Evolutionary conservation across 495 filamentous ascomycete species (phyloP), one percentile per base, ranked within the genome.

Genomic region (Tuber aestivum): DNA sequence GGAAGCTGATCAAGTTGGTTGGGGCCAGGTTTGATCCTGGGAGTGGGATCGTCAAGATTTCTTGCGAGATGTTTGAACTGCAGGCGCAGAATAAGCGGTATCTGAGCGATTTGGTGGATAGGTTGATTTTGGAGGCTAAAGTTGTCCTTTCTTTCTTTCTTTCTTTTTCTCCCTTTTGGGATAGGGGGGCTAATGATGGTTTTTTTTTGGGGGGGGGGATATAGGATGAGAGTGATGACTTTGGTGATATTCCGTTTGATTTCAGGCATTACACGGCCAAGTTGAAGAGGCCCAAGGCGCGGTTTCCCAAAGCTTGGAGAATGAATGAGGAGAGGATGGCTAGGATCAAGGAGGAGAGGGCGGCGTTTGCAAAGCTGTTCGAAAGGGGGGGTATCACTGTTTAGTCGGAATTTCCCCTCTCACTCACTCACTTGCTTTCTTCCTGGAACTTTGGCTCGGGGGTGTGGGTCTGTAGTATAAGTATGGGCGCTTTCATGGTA

Each of bases 41-140:
- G 72, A 95, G 88, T 74, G 91, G 93, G 77, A 87, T 93, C 78
- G 88, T 97, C 70, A 92, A 91, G 84, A 97, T 99, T 89, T 93
- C 91, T 80, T 93, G 92, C 85, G 95, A 98, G 85, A 90, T 91
- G 83, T 97, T 93, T 82, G 87, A 91, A 82, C 91, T 92, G 48
- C 90, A 91, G 79, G 94, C 94, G 20, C 95, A 97, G 86, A 99
- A 99, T 86, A 99, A 98, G 86, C 90, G 94, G 10, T 97, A 94
- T 81, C 87, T 99, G 42, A 91, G 90, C 61, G 93, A 97, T 77
- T 70, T 92, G 44, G 88, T 99, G 73, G 86, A 91, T 44, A 88
- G 86, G 32, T 85, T 99, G 79, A 85, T 99, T 50, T 85, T 84
- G 21, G 90, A 94, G 83, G 93, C 93, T 61, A 92, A 90, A 87